Evolutionary conservation across 768 basidiomycete species (phyloP), one percentile per base, ranked within the genome.

Genomic region (Dioszegia aurantiaca): DNA sequence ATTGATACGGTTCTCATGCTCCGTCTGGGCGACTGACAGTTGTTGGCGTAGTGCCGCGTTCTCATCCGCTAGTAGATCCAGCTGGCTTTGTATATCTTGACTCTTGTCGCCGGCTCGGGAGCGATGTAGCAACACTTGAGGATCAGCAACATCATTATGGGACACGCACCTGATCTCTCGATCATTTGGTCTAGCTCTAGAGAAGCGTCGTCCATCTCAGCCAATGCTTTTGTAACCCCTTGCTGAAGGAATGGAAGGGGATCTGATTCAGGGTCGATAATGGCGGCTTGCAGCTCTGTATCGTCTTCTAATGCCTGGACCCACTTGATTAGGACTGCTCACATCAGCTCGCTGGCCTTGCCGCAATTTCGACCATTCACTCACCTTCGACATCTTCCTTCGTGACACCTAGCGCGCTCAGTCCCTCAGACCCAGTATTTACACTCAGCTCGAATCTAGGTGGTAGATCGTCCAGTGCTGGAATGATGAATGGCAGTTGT

Each of bases 181-280:
- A 88, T 87, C 65, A 93, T 86, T 62, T 85, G 83, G 65, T 93
- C 91, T 68, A 95, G 92, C 1, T 87, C 86, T 0, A 83, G 74
- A 72, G 89, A 87, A 12, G 93, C 79, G 24, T 80, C 81, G 59
- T 94, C 89, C 85, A 95, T 88, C 75, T 85, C 86, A 30, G 75
- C 77, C 41, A 90, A 79, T 4, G 89, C 80, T 73, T 83, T 88
- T 60, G 87, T 85, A 31, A 95, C 77, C 2, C 82, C 79, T 4
- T 68, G 61, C 28, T 84, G 24, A 17, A 61, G 60, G 37, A 37
- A 58, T 0, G 46, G 45, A 10, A 56, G 51, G 12, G 58, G 58
- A 45, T 54, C 58, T 2, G 43, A 48, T 31, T 41, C 57, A 2
- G 23, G 11, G 26, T 46, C 46, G 14, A 42, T 3, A 17, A 57